Evolutionary conservation across 1,139 yeast genomes (phyloP).

Genomic region (Zygoascus sp.): DNA sequence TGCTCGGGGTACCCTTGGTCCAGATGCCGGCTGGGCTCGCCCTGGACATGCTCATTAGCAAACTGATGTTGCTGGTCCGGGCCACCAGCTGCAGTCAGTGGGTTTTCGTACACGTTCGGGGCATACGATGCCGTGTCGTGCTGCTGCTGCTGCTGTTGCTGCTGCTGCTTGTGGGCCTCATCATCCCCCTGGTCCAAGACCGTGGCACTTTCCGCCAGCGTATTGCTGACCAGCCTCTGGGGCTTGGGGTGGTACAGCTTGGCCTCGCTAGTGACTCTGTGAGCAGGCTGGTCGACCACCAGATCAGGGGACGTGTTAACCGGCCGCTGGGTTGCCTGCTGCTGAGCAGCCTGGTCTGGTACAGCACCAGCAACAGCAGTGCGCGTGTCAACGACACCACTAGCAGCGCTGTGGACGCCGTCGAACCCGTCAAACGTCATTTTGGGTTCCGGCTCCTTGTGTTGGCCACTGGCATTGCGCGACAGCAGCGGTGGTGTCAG

Average conservation of each 20-base stretch:
- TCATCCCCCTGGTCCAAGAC: slow-evolving; percentile 8
- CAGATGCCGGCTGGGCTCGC: no score
- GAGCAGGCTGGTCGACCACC: background rate
- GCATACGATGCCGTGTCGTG: no score
- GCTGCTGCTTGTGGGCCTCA: no score
- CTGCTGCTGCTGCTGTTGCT: no score
- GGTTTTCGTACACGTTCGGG: no score
- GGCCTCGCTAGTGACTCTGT: slow-evolving; percentile 10
- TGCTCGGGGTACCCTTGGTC: no score
- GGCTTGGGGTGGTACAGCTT: slow-evolving; percentile 27
- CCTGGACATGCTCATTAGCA: no score
- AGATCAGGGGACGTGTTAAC: background rate
- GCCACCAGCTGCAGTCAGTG: no score
- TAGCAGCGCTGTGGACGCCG: slow-evolving; percentile 23
- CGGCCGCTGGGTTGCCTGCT: background rate
- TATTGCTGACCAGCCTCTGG: slow-evolving; percentile 20
- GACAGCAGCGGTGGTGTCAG: slow-evolving; percentile 23
- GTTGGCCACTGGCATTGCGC: slow-evolving; percentile 1
- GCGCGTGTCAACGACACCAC: background rate
- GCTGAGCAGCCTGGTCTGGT: background rate
- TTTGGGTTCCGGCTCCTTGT: slow-evolving; percentile 3
- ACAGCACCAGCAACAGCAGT: background rate
- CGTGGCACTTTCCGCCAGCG: slow-evolving; percentile 16
- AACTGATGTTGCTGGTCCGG: no score
- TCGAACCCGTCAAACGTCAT: slow-evolving; percentile 22